These are phyloP conservation scores for Metschnikowia lunata DNA, from an alignment of 805 yeast genomes.

Conservation along the genomic window DNA sequence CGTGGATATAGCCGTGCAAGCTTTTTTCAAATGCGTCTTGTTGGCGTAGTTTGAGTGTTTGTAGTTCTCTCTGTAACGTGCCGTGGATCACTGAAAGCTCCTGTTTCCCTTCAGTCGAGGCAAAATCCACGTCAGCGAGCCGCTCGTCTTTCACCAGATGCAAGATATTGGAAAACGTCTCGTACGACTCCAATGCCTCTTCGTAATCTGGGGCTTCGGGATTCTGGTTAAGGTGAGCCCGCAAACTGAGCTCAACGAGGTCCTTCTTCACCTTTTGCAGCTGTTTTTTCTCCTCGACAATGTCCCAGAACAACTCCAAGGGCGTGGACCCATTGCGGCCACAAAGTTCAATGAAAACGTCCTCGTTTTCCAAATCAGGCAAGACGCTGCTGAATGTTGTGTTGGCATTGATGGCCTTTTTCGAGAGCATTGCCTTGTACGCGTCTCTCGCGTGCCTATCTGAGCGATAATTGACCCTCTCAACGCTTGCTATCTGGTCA, in stretches of 20 bases:
- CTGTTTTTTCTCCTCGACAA: constrained; percentile 58
- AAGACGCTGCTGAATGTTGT: constrained; percentile 59
- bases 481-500: constrained; percentile 19
- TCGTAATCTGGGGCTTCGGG: constrained; percentile 16
- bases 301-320: constrained; percentile 71
- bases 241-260: constrained; percentile 48
- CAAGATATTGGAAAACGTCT: constrained; percentile 19
- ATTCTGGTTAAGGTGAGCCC: constrained; percentile 22
- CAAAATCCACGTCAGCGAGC: constrained; percentile 21
- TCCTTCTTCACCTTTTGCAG: constrained; percentile 56
- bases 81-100: constrained; percentile 29
- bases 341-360: constrained; percentile 53
- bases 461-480: constrained; percentile 42
- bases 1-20: constrained; percentile 7
- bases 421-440: constrained; percentile 46
- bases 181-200: constrained; percentile 14
- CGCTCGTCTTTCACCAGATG: constrained; percentile 26
- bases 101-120: constrained; percentile 9
- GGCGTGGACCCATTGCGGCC: constrained; percentile 80
- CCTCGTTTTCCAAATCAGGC: constrained; percentile 48
- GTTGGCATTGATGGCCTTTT: constrained; percentile 41
- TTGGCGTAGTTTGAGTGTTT: constrained; percentile 13
- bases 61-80: constrained; percentile 23
- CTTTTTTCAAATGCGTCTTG: constrained; percentile 10
- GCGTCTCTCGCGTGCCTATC: constrained; percentile 67